A percentile compares a stretch with the other conserved stretches of the same genome.
These are phyloP conservation scores for Calonectria ilicicola DNA, from an alignment of 2,329 filamentous ascomycete species.

Conservation along the genomic window DNA sequence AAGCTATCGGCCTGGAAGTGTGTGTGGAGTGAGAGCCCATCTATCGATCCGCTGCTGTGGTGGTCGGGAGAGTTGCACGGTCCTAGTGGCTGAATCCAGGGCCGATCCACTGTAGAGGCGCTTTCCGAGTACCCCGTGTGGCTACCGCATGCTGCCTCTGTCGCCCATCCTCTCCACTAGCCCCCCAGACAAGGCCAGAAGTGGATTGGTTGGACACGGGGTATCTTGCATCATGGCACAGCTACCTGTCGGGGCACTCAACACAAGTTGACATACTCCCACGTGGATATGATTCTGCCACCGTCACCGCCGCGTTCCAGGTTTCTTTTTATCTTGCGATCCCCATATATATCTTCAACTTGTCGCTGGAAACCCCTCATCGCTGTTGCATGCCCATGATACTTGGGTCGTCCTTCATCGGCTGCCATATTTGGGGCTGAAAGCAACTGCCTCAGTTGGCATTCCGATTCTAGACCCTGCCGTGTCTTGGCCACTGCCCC, in stretches of 20 bases:
- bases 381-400: neutral
- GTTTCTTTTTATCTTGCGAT: neutral
- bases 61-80: neutral
- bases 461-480: conserved; percentile 1
- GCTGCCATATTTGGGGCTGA: neutral
- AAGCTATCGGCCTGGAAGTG: neutral
- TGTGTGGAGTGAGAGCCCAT: neutral
- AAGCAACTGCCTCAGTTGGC: neutral
- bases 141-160: conserved; percentile 3
- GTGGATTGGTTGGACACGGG: conserved; percentile 17
- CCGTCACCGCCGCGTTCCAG: conserved; percentile 16
- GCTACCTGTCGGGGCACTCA: conserved; percentile 17
- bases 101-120: conserved; percentile 1
- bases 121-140: conserved; percentile 15
- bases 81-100: conserved; percentile 6
- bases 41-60: neutral
- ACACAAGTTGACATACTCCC: conserved; percentile 19
- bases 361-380: neutral
- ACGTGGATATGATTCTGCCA: conserved; percentile 18
- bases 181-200: neutral
- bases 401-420: neutral
- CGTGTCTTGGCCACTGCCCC: neutral
- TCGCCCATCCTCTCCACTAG: conserved; percentile 4
- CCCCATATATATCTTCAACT: neutral
- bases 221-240: conserved; percentile 20